Percentiles rank a stretch among this genome's conserved stretches.
These are phyloP conservation scores for Pseudonectria buxi DNA, from an alignment of 2,329 filamentous ascomycete genomes.

Conservation along the genomic window DNA sequence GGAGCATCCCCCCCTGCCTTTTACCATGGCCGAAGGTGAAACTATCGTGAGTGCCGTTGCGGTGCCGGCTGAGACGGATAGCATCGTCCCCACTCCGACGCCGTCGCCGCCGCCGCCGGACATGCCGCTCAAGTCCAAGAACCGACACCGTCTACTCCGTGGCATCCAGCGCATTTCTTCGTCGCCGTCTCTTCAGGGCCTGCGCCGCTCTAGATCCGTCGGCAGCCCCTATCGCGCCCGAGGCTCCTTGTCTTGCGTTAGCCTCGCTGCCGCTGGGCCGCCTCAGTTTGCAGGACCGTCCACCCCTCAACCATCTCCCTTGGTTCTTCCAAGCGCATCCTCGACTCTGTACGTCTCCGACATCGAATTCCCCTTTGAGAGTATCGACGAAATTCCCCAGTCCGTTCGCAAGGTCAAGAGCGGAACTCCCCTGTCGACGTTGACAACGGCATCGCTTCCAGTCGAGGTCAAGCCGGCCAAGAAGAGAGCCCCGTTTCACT, in stretches of 20 bases:
- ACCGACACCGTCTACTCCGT: conserved; percentile 62
- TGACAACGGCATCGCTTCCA: conserved; percentile 55
- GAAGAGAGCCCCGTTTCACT: conserved; percentile 45
- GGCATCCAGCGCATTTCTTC: conserved; percentile 77
- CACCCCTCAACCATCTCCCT: conserved; percentile 35
- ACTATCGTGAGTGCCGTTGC: conserved; percentile 16
- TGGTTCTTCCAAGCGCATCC: conserved; percentile 29
- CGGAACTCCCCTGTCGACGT: conserved; percentile 32
- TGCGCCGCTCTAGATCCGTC: conserved; percentile 58
- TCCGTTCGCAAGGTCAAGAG: conserved; percentile 50
- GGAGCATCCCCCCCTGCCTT: background rate
- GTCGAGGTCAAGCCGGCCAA: conserved; percentile 48
- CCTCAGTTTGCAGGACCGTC: conserved; percentile 21
- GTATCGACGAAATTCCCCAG: conserved; percentile 38
- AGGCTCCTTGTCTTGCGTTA: conserved; percentile 49
- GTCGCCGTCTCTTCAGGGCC: conserved; percentile 61
- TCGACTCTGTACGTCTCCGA: conserved; percentile 34
- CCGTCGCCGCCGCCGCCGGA: conserved; percentile 17
- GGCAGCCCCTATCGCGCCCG: conserved; percentile 59
- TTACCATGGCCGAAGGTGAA: conserved; percentile 20
- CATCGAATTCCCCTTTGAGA: conserved; percentile 35
- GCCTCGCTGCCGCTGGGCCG: conserved; percentile 36
- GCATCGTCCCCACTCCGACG: conserved; percentile 13
- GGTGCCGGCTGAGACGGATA: conserved; percentile 19
- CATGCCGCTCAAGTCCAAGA: conserved; percentile 49